phyloP scores from a whole-genome alignment of 225 moss, liverwort and hornwort species.

The Physcomitrellopsis africana region DNA sequence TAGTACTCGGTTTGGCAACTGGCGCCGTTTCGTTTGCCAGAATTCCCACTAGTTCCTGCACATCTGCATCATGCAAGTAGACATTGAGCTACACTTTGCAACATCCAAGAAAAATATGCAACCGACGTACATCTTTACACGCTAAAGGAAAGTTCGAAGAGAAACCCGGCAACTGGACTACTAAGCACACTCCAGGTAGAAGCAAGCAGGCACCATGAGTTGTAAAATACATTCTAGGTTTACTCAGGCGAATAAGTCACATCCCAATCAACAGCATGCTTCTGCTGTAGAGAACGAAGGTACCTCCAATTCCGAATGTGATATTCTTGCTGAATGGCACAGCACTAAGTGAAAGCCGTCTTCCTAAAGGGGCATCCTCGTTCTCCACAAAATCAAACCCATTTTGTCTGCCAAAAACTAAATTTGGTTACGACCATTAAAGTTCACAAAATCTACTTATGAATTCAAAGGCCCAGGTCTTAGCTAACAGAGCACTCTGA shows the following conservation, averaged over 20 bases:
- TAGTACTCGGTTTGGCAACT: slow-evolving; percentile 37
- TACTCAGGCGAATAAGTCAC: neutral
- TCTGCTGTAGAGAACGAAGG: neutral
- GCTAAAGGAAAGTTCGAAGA: too few species aligned
- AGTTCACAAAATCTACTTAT: too few species aligned
- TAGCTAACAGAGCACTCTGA: too few species aligned
- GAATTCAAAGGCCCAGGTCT: too few species aligned
- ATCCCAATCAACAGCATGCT: neutral
- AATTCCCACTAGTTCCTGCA: slow-evolving; percentile 79
- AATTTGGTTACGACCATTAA: too few species aligned
- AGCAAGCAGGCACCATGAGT: too few species aligned
- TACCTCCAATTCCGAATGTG: slow-evolving; percentile 92
- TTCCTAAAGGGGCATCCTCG: slow-evolving; percentile 69
- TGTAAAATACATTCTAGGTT: neutral
- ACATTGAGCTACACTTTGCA: neutral
- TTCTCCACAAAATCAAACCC: slow-evolving; percentile 88
- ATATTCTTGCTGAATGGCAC: slow-evolving; percentile 96
- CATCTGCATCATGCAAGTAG: slow-evolving; percentile 50
- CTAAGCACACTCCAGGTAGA: too few species aligned
- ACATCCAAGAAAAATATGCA: neutral
- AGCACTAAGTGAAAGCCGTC: slow-evolving; percentile 77
- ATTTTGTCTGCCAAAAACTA: slow-evolving; percentile 58
- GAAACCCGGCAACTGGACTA: too few species aligned
- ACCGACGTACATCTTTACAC: neutral
- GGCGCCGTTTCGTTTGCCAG: slow-evolving; percentile 69